Evolutionary conservation across 2,329 filamentous ascomycete genomes (phyloP).

Genomic region (Ascomycota sp.): DNA sequence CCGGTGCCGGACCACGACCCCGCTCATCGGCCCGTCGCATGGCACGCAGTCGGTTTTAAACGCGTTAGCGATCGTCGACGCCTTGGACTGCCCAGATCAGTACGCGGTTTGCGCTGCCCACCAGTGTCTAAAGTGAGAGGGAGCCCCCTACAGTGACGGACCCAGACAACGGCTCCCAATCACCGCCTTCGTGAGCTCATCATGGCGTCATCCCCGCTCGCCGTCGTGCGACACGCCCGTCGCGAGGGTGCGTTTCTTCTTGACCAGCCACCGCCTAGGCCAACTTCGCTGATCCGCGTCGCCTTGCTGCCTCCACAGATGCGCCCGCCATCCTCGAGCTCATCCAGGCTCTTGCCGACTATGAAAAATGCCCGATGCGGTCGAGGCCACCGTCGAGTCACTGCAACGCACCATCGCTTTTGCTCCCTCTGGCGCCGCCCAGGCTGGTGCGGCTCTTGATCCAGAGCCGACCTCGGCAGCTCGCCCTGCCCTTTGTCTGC

Average conservation of each 20-base stretch:
- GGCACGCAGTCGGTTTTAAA: too few species aligned
- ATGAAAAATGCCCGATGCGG: conserved; percentile 56
- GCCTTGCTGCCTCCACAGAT: conserved; percentile 40
- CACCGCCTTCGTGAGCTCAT: too few species aligned
- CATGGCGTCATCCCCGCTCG: conserved; percentile 1
- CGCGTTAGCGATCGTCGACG: too few species aligned
- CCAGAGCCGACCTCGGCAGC: conserved; percentile 33
- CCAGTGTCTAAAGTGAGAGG: too few species aligned
- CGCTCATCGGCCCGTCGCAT: too few species aligned
- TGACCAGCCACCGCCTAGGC: background rate
- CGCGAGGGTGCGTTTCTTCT: conserved; percentile 29
- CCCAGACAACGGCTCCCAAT: too few species aligned
- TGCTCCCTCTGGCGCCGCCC: conserved; percentile 28
- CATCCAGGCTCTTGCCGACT: conserved; percentile 70
- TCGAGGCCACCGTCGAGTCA: conserved; percentile 58
- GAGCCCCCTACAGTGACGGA: too few species aligned
- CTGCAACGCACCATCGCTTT: conserved; percentile 65
- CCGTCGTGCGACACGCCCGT: conserved; percentile 24
- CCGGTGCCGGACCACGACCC: too few species aligned
- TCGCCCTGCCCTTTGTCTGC: conserved; percentile 55
- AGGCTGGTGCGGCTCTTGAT: conserved; percentile 14
- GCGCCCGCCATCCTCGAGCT: conserved; percentile 61
- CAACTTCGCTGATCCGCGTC: background rate
- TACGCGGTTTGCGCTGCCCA: too few species aligned
- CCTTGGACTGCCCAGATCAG: too few species aligned